Base-by-base conservation (phyloP, 495 filamentous ascomycete genomes). In the Penicillium verhagenii region DNA sequence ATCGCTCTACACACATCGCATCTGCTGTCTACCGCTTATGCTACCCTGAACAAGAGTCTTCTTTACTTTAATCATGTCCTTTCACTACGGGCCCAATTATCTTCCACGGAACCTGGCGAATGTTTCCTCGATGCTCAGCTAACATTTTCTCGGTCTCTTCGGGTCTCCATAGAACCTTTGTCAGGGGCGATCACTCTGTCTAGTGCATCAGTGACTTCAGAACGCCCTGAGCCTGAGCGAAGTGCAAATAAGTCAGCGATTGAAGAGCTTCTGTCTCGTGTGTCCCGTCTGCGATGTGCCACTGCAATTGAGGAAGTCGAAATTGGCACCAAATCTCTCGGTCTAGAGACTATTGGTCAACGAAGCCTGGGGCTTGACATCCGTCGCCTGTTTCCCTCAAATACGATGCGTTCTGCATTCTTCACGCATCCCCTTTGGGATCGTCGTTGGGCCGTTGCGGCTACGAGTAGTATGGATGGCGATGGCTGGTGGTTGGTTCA, bases 401-500 rank as follows among this genome's bases (percentile, higher is more conserved):
- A 82, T 47, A 75, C 78, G 10, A 68, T 82, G 51, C 79, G 84
- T 18, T 74, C 82, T 28, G 67, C 82, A 8, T 91, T 89, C 76
- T 81, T 93, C 57, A 77, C 75, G 52, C 82, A 84, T 54, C 67
- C 61, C 29, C 71, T 78, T 8, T 93, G 89, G 86, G 70, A 73
- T 14, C 69, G 77, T 25, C 76, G 81, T 51, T 94, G 89, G 89
- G 78, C 84, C 56, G 69, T 89, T 42, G 80, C 85, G 40, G 79
- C 87, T 40, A 86, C 79, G 47, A 79, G 87, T 60, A 87, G 86
- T 67, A 78, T 89, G 68, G 81, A 81, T 59, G 88, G 89, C 35
- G 88, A 94, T 68, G 75, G 72, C 25, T 94, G 89, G 86, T 92
- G 86, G 82, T 70, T 92, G 51, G 68, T 88, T 29, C 83, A 87